Percentiles rank a stretch among this genome's conserved stretches.
These are phyloP conservation scores for Naganishia vishniacii DNA, from an alignment of 768 basidiomycete species.

Conservation along the genomic window DNA sequence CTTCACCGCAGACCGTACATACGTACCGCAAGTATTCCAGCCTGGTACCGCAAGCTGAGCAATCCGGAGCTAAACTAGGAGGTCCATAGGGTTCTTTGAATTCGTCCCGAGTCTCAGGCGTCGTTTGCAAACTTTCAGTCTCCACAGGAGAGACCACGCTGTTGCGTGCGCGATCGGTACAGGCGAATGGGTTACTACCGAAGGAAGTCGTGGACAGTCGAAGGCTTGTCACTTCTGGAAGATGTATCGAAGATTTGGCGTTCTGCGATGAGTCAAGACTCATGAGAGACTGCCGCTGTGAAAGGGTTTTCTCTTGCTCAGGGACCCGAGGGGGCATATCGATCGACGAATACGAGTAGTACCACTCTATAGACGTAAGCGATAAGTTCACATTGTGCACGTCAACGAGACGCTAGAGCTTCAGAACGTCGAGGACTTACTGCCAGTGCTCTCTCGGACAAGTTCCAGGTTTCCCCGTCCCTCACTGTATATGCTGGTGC, in stretches of 20 bases:
- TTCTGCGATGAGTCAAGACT: background rate
- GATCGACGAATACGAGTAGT: slow-evolving; percentile 44
- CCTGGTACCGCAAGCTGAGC: slow-evolving; percentile 70
- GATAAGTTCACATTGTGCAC: no score
- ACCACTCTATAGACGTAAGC: slow-evolving; percentile 34
- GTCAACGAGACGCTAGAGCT: no score
- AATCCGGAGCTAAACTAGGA: slow-evolving; percentile 56
- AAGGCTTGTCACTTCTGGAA: slow-evolving; percentile 13
- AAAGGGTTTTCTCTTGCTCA: background rate
- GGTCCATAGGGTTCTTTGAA: slow-evolving; percentile 53
- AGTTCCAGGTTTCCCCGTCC: slow-evolving; percentile 37
- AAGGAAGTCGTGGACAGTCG: slow-evolving; percentile 8
- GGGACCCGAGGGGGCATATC: slow-evolving; percentile 24
- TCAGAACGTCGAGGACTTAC: slow-evolving; percentile 33
- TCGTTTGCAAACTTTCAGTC: slow-evolving; percentile 20
- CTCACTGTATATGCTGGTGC: slow-evolving; percentile 28
- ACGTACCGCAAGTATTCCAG: slow-evolving; percentile 83
- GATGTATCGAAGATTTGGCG: background rate
- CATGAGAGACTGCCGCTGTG: background rate
- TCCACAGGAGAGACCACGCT: slow-evolving; percentile 2
- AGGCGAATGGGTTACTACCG: background rate
- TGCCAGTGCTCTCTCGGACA: slow-evolving; percentile 39
- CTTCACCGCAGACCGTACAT: slow-evolving; percentile 76
- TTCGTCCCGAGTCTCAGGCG: slow-evolving; percentile 18
- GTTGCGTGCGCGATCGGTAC: background rate